Evolutionary conservation across 2,329 filamentous ascomycete species (phyloP).

Genomic region (Gnomoniopsis smithogilvyi): DNA sequence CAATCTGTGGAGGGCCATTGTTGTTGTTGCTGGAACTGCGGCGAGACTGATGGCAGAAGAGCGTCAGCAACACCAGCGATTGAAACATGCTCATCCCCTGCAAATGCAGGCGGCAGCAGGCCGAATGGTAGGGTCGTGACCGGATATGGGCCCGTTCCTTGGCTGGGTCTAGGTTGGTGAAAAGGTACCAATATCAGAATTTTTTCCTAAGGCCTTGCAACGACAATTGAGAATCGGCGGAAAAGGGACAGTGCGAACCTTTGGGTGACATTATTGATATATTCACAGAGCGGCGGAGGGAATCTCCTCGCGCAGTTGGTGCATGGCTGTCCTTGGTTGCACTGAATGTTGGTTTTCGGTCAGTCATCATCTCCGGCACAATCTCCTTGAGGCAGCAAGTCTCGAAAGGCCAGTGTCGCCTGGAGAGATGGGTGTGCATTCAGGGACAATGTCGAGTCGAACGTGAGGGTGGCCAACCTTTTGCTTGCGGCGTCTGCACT

Average conservation of each 20-base stretch:
- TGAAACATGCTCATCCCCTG: slow-evolving; percentile 5
- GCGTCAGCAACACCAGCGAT: slow-evolving; percentile 19
- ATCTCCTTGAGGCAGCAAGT: neutral
- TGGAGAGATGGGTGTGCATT: neutral
- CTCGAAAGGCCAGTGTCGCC: neutral
- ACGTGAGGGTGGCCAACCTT: slow-evolving; percentile 35
- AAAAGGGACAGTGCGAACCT: slow-evolving; percentile 20
- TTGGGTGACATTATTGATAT: slow-evolving; percentile 26
- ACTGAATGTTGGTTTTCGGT: slow-evolving; percentile 31
- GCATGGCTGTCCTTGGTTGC: slow-evolving; percentile 52
- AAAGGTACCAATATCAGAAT: neutral
- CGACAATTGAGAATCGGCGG: neutral
- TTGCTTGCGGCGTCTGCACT: slow-evolving; percentile 50
- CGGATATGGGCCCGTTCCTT: neutral
- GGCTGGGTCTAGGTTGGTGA: neutral
- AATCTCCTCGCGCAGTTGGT: slow-evolving; percentile 51
- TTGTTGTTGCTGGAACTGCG: neutral
- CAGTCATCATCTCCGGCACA: neutral
- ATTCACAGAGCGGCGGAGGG: slow-evolving; percentile 49
- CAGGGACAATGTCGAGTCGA: neutral
- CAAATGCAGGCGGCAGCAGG: slow-evolving; percentile 17
- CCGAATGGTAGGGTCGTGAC: neutral
- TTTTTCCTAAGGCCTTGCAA: neutral
- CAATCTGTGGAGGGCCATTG: neutral
- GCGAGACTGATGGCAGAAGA: slow-evolving; percentile 11